A percentile compares a stretch with the other conserved stretches of the same genome.
Evolutionary conservation across 1,284 basidiomycete species (phyloP).

Genomic region (Thecaphora frezii): DNA sequence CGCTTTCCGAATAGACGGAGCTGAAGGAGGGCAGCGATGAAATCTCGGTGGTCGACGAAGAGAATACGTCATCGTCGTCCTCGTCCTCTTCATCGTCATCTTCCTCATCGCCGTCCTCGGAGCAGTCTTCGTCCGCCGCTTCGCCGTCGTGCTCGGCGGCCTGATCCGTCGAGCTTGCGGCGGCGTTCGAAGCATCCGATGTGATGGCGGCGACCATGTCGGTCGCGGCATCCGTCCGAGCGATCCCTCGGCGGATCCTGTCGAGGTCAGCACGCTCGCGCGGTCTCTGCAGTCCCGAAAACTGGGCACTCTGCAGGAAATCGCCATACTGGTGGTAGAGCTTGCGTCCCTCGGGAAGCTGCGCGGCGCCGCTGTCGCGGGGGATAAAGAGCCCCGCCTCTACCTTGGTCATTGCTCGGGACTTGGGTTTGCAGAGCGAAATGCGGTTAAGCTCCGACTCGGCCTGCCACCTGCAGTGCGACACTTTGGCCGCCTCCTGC

Average conservation of each 20-base stretch:
- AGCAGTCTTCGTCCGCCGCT: too few relatives aligned
- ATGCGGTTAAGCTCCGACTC: conserved; percentile 30
- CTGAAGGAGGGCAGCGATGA: conserved; percentile 33
- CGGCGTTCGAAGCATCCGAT: too few relatives aligned
- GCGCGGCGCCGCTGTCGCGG: neutral
- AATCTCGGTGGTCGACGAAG: conserved; percentile 16
- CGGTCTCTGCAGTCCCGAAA: conserved; percentile 13
- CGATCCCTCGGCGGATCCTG: conserved; percentile 8
- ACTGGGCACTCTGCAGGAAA: conserved; percentile 14
- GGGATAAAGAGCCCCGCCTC: conserved; percentile 11
- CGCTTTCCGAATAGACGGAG: conserved; percentile 9
- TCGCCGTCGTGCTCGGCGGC: too few relatives aligned
- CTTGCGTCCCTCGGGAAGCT: conserved; percentile 1
- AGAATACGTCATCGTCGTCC: neutral
- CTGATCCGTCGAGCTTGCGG: too few relatives aligned
- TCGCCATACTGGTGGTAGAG: conserved; percentile 16
- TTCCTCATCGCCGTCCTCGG: neutral
- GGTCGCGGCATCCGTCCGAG: too few relatives aligned
- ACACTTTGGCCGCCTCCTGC: conserved; percentile 7
- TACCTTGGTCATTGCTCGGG: conserved; percentile 15
- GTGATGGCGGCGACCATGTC: too few relatives aligned
- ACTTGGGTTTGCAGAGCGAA: conserved; percentile 18
- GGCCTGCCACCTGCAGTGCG: conserved; percentile 21
- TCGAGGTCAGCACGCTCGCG: conserved; percentile 18
- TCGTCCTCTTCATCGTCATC: neutral